Evolutionary conservation across 2,329 filamentous ascomycete species (phyloP).

Genomic region (Trichoderma sp.): DNA sequence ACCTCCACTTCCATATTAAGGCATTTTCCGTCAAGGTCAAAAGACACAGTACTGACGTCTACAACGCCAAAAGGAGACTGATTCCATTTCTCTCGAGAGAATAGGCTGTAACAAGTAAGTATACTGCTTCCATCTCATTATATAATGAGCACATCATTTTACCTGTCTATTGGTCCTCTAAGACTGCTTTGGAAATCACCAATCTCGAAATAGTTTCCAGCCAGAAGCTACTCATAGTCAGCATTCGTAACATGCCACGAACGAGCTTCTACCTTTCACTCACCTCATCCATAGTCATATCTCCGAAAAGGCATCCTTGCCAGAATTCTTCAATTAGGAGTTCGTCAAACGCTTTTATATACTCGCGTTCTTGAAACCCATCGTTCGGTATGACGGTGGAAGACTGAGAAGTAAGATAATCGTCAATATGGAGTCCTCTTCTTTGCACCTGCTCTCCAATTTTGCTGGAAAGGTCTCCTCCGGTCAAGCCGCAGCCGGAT

Average conservation of each 20-base stretch:
- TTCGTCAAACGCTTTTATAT: constrained; percentile 29
- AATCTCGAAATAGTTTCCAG: constrained; percentile 30
- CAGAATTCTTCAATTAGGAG: constrained; percentile 35
- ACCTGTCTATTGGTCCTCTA: constrained; percentile 30
- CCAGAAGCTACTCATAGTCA: constrained; percentile 26
- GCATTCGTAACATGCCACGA: neutral
- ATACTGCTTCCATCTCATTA: neutral
- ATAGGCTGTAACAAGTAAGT: neutral
- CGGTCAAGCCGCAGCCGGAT: neutral
- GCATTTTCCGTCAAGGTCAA: neutral
- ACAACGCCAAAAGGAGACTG: neutral
- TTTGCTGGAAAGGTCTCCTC: constrained; percentile 28
- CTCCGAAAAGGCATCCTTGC: constrained; percentile 34
- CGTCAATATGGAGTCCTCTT: constrained; percentile 24
- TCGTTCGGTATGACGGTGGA: neutral
- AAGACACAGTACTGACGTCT: neutral
- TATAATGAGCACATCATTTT: neutral
- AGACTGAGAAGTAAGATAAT: constrained; percentile 24
- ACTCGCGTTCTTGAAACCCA: neutral
- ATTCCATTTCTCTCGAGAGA: constrained; percentile 5
- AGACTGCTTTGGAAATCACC: constrained; percentile 20
- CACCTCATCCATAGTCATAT: constrained; percentile 36
- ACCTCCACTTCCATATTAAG: neutral
- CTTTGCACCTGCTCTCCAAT: constrained; percentile 25
- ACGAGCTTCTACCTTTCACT: neutral